phyloP scores from a whole-genome alignment of 768 basidiomycete species.

The Lentinula boryana region DNA sequence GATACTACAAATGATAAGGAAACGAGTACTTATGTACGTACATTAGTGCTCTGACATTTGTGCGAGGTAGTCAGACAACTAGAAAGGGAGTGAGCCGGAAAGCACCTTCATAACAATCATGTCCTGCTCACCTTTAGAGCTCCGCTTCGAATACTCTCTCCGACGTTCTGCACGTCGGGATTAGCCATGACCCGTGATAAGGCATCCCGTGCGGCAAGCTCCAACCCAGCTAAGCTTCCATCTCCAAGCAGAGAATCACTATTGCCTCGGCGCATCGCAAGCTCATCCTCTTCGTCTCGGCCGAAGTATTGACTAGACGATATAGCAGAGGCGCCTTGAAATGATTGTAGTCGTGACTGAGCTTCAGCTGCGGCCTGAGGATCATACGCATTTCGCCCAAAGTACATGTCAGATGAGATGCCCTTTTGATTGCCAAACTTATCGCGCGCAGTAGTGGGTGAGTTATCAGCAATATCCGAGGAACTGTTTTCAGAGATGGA shows the following conservation, averaged over 20 bases:
- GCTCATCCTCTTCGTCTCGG: conserved; percentile 74
- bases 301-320: conserved; percentile 98
- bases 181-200: conserved; percentile 71
- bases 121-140: conserved; percentile 66
- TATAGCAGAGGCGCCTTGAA: conserved; percentile 90
- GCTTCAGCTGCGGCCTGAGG: conserved; percentile 66
- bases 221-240: conserved; percentile 53
- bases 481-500: neutral
- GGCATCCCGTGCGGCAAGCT: conserved; percentile 68
- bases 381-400: conserved; percentile 86
- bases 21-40: neutral
- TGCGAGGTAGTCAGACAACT: conserved; percentile 66
- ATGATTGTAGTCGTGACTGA: conserved; percentile 71
- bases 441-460: conserved; percentile 77
- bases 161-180: conserved; percentile 82
- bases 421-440: conserved; percentile 91
- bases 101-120: neutral
- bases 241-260: conserved; percentile 33
- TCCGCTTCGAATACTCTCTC: conserved; percentile 70
- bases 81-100: conserved; percentile 7
- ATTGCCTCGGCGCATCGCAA: conserved; percentile 15
- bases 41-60: conserved; percentile 50
- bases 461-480: conserved; percentile 38
- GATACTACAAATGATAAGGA: no score
- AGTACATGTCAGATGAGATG: conserved; percentile 98